Base-by-base conservation (phyloP, 129 eudicot genomes). In the Chrysanthemum makinoi region DNA sequence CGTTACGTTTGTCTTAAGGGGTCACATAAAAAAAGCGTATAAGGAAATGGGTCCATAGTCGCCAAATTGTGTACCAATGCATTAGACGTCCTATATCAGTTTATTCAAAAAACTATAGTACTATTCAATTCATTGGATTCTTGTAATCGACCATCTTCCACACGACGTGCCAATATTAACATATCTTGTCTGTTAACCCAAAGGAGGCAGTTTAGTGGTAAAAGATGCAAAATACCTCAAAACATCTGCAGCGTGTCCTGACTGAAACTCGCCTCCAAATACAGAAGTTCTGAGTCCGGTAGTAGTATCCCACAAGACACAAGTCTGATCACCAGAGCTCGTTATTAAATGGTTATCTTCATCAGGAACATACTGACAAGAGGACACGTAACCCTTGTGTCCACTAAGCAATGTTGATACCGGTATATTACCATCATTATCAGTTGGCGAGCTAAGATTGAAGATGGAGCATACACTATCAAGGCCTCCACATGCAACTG, bases 401-500 rank as follows among this genome's bases (percentile, higher is more conserved):
- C 96, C 96, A 70, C 83, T 85, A 54, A 93, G 90, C 82, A 77
- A 82, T 93, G 85, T 85, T 73, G 95, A 76, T 30, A 89, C 96
- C 19, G 95, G 96, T 35, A 87, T 71, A 79, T 87, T 89, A 22
- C 98, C 92, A 75, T 93, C 98, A 70, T 58, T 93, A 64, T 89
- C 98, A 4, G 81, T 79, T 62, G 86, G 88, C 62, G 95, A 81
- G 80, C 82, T 87, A 11, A 93, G 84, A 79, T 87, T 93, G 75
- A 93, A 89, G 51, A 93, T 84, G 43, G 96, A 89, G 83, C 98
- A 93, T 2, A 86, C 89, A 59, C 95, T 93, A 67, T 93, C 96
- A 65, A 93, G 92, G 14, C 96, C 98, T 72, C 98, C 98, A 62
- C 95, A 93, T 44, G 98, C 98, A 80, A 93, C 98, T 8, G 98